A percentile compares a stretch with the other conserved stretches of the same genome.
Evolutionary conservation across 1,284 basidiomycete genomes (phyloP).

Genomic region (Papiliotrema flavescens): DNA sequence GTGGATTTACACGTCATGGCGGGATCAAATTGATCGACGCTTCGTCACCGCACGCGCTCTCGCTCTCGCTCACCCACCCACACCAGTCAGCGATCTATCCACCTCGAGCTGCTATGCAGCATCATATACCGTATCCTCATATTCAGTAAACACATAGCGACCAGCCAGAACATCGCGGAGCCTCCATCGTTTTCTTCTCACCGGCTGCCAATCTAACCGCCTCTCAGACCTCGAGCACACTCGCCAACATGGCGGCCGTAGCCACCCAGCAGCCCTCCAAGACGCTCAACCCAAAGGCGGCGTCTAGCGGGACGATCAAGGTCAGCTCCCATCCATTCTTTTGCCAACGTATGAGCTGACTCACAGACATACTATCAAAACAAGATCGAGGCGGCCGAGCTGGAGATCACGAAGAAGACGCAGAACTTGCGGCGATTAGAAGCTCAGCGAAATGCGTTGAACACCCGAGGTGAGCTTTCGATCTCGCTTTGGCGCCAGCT

Average conservation of each 20-base stretch:
- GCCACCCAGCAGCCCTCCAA: conserved; percentile 26
- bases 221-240: background rate
- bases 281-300: conserved; percentile 5
- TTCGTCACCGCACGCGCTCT: background rate
- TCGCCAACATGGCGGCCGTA: conserved; percentile 19
- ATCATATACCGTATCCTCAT: background rate
- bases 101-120: background rate
- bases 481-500: background rate
- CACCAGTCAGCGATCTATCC: background rate
- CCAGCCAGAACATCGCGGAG: too few relatives aligned
- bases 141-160: background rate
- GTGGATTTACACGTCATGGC: background rate
- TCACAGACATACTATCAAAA: conserved; percentile 82
- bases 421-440: conserved; percentile 93
- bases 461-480: conserved; percentile 71
- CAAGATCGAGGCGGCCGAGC: conserved; percentile 89
- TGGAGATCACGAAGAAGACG: conserved; percentile 91
- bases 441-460: conserved; percentile 93
- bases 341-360: background rate
- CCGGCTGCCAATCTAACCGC: too few relatives aligned
- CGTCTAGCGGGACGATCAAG: conserved; percentile 28
- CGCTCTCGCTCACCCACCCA: too few relatives aligned
- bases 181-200: too few relatives aligned
- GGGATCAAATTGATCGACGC: background rate
- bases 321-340: background rate